phyloP scores from a whole-genome alignment of 805 yeast species.

The Candida berthetii region DNA sequence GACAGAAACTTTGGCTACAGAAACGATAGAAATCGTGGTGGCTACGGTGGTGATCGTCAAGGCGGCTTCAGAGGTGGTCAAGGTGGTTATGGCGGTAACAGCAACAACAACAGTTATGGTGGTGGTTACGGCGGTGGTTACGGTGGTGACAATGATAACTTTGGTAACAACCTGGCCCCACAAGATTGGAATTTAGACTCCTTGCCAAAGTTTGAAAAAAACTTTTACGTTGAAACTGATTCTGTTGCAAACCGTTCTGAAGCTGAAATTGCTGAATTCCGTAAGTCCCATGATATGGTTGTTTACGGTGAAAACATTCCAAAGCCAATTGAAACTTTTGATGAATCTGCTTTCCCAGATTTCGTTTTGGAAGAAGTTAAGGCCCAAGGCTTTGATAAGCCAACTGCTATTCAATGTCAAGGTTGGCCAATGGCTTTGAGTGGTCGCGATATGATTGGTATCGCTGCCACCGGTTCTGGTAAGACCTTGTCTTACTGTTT shows the following conservation, averaged over 20 bases:
- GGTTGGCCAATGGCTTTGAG: constrained; percentile 99
- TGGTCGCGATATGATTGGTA: constrained; percentile 99
- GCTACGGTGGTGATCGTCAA: constrained; percentile 26
- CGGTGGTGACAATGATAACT: constrained; percentile 30
- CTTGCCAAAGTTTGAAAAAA: constrained; percentile 89
- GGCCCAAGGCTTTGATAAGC: constrained; percentile 87
- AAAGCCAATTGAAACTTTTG: constrained; percentile 86
- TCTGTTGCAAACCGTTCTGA: constrained; percentile 70
- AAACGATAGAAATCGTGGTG: constrained; percentile 30
- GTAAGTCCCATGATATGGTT: constrained; percentile 83
- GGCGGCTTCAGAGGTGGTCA: constrained; percentile 30
- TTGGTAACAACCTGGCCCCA: constrained; percentile 52
- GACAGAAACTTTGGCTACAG: constrained; percentile 30
- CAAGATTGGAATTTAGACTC: constrained; percentile 79
- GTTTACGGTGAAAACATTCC: constrained; percentile 82
- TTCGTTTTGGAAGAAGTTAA: constrained; percentile 86
- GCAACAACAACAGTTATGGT: constrained; percentile 10
- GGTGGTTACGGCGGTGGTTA: constrained; percentile 31
- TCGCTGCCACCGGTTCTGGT: constrained; percentile 99
- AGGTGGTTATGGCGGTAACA: constrained; percentile 27
- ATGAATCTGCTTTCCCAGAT: constrained; percentile 97
- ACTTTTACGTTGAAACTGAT: constrained; percentile 86
- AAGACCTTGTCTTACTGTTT: constrained; percentile 95
- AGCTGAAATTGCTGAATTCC: constrained; percentile 65
- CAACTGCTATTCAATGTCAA: constrained; percentile 97